These are phyloP conservation scores for Letharia columbiana DNA, from an alignment of 495 filamentous ascomycete species.

Conservation along the genomic window DNA sequence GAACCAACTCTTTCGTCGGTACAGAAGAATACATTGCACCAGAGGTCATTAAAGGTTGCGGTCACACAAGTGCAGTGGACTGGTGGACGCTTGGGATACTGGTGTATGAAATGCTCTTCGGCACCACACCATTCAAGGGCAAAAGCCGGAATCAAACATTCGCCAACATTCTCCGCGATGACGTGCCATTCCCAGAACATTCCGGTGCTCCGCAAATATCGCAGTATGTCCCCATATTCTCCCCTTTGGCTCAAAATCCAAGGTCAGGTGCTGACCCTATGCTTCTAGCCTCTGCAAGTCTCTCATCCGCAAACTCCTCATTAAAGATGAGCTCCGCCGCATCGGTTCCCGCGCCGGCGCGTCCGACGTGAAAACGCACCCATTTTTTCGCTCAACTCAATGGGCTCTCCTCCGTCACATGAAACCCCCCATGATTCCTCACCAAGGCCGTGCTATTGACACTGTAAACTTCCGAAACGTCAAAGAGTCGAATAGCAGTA, in stretches of 20 bases:
- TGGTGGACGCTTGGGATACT: constrained; percentile 99
- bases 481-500: constrained; percentile 82
- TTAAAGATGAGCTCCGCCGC: constrained; percentile 94
- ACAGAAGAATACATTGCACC: constrained; percentile 98
- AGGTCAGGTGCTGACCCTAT: neutral
- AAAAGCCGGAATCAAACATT: constrained; percentile 98
- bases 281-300: constrained; percentile 78
- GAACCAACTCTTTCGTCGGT: constrained; percentile 96
- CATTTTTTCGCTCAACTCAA: constrained; percentile 91
- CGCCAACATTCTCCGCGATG: constrained; percentile 91
- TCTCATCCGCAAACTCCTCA: constrained; percentile 89
- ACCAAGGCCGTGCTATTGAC: constrained; percentile 84
- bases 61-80: constrained; percentile 95
- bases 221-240: constrained; percentile 52
- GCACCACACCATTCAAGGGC: constrained; percentile 97
- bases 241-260: constrained; percentile 17
- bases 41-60: constrained; percentile 97
- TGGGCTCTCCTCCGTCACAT: constrained; percentile 96
- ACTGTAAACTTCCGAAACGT: constrained; percentile 96
- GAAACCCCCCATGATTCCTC: constrained; percentile 97
- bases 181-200: constrained; percentile 89
- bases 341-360: constrained; percentile 91
- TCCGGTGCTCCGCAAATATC: constrained; percentile 75
- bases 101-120: constrained; percentile 98
- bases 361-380: constrained; percentile 91